These are phyloP conservation scores for Dendrobium nobile DNA, from an alignment of 106 monocot species.

Conservation along the genomic window DNA sequence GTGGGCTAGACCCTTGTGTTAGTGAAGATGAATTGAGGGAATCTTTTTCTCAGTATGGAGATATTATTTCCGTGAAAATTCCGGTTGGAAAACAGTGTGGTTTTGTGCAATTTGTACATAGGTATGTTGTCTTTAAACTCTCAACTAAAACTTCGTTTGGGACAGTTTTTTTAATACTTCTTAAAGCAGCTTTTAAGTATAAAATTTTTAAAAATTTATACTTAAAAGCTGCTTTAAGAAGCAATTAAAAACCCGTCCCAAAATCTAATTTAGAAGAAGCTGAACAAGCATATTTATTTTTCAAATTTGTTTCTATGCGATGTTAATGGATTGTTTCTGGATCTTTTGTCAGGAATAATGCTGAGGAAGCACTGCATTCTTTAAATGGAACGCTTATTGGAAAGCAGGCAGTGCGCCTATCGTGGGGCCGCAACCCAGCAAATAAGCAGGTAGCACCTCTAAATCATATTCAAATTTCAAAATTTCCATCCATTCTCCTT, in stretches of 20 bases:
- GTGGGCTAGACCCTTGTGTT: conserved; percentile 71
- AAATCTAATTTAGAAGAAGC: background rate
- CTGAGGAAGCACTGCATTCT: conserved; percentile 60
- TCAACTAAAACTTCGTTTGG: background rate
- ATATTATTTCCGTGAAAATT: conserved; percentile 76
- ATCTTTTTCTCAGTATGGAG: conserved; percentile 73
- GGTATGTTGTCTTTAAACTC: conserved; percentile 19
- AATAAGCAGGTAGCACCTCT: conserved; percentile 46
- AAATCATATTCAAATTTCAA: background rate
- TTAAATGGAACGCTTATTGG: conserved; percentile 58
- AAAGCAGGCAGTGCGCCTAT: conserved; percentile 67
- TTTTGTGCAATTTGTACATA: conserved; percentile 72
- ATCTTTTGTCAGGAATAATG: conserved; percentile 39
- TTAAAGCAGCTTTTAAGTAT: too few relatives aligned
- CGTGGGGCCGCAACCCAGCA: conserved; percentile 72
- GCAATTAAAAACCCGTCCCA: too few relatives aligned
- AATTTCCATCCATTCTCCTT: too few relatives aligned
- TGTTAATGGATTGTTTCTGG: background rate
- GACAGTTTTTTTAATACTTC: too few relatives aligned
- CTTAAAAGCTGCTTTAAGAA: too few relatives aligned
- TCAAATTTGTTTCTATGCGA: background rate
- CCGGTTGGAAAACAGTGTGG: conserved; percentile 87
- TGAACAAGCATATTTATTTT: background rate
- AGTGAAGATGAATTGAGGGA: conserved; percentile 68
- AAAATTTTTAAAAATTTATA: too few relatives aligned